phyloP scores from a whole-genome alignment of 2,329 filamentous ascomycete species.

The Rosellinia necatrix region DNA sequence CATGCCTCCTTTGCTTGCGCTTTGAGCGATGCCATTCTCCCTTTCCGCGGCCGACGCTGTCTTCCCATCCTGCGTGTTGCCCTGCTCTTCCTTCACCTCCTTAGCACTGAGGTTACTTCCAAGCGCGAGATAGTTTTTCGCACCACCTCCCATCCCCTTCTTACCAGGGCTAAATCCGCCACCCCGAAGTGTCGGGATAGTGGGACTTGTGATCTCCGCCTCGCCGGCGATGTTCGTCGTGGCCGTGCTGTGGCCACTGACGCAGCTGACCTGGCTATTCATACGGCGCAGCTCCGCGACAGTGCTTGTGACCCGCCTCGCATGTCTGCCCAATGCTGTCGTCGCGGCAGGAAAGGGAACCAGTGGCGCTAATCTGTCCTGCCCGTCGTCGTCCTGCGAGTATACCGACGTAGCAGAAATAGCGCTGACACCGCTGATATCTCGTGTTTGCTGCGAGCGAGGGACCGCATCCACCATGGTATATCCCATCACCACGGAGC shows the following conservation, averaged over 20 bases:
- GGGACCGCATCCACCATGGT: background rate
- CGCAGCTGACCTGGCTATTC: conserved; percentile 57
- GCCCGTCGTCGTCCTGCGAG: conserved; percentile 27
- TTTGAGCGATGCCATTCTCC: background rate
- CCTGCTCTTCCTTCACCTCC: background rate
- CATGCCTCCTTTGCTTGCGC: background rate
- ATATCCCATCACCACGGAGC: background rate
- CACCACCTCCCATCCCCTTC: conserved; percentile 43
- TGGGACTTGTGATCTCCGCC: conserved; percentile 44
- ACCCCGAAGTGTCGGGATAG: conserved; percentile 45
- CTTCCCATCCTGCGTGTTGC: background rate
- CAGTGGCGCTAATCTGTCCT: conserved; percentile 21
- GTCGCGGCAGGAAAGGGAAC: background rate
- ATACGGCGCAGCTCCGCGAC: conserved; percentile 60
- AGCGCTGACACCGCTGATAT: conserved; percentile 15
- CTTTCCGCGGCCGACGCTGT: background rate
- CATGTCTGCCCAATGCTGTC: conserved; percentile 16
- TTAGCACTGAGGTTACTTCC: conserved; percentile 33
- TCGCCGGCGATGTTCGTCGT: conserved; percentile 33
- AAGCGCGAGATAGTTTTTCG: conserved; percentile 53
- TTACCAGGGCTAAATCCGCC: conserved; percentile 46
- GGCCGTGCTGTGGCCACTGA: conserved; percentile 50
- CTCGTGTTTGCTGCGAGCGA: conserved; percentile 1
- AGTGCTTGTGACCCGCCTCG: conserved; percentile 45
- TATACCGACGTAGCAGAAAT: conserved; percentile 21